Evolutionary conservation across 1,139 yeast species (phyloP).

Genomic region (Diutina rugosa): DNA sequence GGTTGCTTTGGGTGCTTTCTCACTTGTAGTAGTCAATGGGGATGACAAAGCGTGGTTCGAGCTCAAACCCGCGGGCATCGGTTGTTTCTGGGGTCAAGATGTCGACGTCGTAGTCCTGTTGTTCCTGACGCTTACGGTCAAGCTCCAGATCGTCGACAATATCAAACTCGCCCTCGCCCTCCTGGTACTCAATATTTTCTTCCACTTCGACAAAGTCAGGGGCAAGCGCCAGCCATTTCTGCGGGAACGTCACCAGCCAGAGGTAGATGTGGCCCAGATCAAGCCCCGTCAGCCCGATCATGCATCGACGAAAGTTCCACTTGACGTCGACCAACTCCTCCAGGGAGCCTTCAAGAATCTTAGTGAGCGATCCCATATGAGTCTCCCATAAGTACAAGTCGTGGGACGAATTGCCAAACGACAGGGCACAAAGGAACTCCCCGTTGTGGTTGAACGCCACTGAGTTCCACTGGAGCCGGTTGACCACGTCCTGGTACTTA

Average conservation of each 20-base stretch:
- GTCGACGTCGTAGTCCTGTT: conserved; percentile 61
- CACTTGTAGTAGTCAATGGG: conserved; percentile 23
- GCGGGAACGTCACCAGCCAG: conserved; percentile 79
- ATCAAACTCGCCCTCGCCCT: conserved; percentile 88
- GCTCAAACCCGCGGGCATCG: conserved; percentile 60
- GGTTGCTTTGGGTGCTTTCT: too few species aligned
- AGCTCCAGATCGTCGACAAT: conserved; percentile 54
- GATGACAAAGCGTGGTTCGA: conserved; percentile 29
- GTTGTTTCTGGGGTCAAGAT: conserved; percentile 45
- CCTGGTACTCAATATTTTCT: conserved; percentile 81
- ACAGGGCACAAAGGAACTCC: conserved; percentile 79
- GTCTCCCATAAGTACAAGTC: conserved; percentile 94
- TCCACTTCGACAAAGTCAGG: conserved; percentile 95
- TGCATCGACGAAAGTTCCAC: conserved; percentile 71
- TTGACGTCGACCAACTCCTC: conserved; percentile 76
- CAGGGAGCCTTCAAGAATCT: conserved; percentile 85
- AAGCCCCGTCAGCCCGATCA: conserved; percentile 77
- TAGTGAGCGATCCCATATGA: conserved; percentile 70
- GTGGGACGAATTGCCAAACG: conserved; percentile 76
- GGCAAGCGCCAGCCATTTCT: conserved; percentile 93
- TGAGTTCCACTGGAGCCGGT: conserved; percentile 80
- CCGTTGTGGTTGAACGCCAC: conserved; percentile 66
- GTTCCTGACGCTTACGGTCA: conserved; percentile 47
- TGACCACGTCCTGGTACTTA: conserved; percentile 84
- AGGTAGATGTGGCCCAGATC: conserved; percentile 75